Evolutionary conservation across 2,329 filamentous ascomycete species (phyloP).

Genomic region (Fusarium redolens): DNA sequence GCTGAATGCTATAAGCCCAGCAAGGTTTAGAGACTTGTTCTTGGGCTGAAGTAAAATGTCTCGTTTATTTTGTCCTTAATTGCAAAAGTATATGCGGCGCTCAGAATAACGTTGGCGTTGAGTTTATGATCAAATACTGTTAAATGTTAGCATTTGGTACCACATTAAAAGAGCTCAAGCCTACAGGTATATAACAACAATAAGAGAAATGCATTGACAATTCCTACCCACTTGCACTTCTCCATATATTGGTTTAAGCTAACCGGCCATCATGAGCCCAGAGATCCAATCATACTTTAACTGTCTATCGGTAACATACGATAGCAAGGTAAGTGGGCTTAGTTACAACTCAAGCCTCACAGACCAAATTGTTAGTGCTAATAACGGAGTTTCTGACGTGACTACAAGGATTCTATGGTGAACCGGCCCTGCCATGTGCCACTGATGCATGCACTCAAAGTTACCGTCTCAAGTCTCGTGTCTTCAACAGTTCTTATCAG

Average conservation of each 20-base stretch:
- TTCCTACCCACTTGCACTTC: background rate
- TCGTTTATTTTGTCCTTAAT: background rate
- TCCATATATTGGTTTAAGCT: background rate
- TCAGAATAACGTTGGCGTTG: background rate
- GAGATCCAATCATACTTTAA: background rate
- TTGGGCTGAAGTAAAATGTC: background rate
- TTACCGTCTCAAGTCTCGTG: background rate
- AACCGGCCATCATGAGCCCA: background rate
- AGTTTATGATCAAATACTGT: background rate
- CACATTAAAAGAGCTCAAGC: background rate
- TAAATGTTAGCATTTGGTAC: background rate
- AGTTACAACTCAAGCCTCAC: background rate
- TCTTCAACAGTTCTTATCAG: background rate
- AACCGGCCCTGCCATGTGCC: background rate
- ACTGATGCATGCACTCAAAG: background rate
- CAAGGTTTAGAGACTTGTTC: conserved; percentile 38
- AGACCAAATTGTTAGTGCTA: background rate
- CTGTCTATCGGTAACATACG: background rate
- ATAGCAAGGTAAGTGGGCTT: background rate
- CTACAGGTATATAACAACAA: background rate
- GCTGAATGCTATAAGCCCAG: conserved; percentile 47
- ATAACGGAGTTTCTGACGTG: background rate
- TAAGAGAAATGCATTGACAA: background rate
- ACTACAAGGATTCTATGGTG: background rate
- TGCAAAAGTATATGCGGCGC: background rate